These are phyloP conservation scores for Melanogaster broomeanus DNA, from an alignment of 768 basidiomycete species.

Conservation along the genomic window DNA sequence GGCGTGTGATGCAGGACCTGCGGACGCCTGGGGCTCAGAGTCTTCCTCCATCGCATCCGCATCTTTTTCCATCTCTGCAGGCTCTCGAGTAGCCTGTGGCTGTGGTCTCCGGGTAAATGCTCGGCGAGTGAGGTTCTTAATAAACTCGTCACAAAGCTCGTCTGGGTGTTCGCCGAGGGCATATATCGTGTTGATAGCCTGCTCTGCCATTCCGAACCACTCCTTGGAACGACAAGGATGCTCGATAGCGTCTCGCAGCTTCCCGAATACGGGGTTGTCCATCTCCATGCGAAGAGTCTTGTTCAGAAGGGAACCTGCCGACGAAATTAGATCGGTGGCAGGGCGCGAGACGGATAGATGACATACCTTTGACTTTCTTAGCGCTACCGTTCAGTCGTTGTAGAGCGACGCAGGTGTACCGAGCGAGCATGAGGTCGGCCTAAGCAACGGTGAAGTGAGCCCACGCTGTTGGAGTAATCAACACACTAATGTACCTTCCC, in stretches of 20 bases:
- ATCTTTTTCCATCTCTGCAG: slow-evolving; percentile 33
- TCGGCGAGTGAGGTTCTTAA: slow-evolving; percentile 76
- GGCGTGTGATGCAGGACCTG: slow-evolving; percentile 16
- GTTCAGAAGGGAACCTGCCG: slow-evolving; percentile 80
- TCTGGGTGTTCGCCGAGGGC: slow-evolving; percentile 94
- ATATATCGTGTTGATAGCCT: slow-evolving; percentile 95
- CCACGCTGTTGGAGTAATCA: not conserved
- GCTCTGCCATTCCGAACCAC: slow-evolving; percentile 97
- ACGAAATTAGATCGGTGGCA: not conserved
- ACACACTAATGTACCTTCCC: slow-evolving; percentile 64
- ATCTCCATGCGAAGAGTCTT: slow-evolving; percentile 85
- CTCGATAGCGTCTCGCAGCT: slow-evolving; percentile 80
- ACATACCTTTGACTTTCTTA: slow-evolving; percentile 93
- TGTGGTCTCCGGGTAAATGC: slow-evolving; percentile 54
- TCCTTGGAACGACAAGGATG: slow-evolving; percentile 81
- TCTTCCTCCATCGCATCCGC: slow-evolving; percentile 54
- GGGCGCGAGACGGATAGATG: not conserved
- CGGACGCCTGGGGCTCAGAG: slow-evolving; percentile 32
- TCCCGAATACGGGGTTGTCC: slow-evolving; percentile 82
- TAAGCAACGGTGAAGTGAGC: slow-evolving; percentile 32
- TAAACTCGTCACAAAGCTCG: slow-evolving; percentile 72
- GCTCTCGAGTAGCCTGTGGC: slow-evolving; percentile 1
- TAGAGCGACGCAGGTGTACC: slow-evolving; percentile 92
- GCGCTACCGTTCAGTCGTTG: slow-evolving; percentile 91
- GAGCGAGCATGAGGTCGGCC: slow-evolving; percentile 86